Evolutionary conservation across 345 rosid genomes (phyloP).

Genomic region (Eucalyptus dawsonii): DNA sequence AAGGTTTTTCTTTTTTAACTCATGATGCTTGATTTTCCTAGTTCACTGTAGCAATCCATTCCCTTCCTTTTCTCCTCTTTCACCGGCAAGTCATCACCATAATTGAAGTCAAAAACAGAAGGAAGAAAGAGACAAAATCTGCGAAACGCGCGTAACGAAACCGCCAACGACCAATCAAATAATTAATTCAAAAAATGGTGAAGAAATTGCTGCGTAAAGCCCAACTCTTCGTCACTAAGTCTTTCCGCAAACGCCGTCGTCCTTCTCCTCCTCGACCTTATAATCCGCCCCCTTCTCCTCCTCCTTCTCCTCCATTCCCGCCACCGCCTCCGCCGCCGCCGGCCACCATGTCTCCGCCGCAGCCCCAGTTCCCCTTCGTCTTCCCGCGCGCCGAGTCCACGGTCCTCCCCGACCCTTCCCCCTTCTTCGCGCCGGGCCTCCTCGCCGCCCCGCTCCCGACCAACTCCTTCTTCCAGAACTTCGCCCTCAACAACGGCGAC

Average conservation of each 20-base stretch:
- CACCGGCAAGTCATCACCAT: not conserved
- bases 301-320: not conserved
- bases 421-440: slow-evolving; percentile 55
- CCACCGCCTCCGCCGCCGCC: slow-evolving; percentile 7
- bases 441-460: slow-evolving; percentile 83
- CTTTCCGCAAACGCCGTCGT: not conserved
- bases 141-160: not conserved
- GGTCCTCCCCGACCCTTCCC: slow-evolving; percentile 72
- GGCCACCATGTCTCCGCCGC: slow-evolving; percentile 4
- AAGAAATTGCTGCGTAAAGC: slow-evolving; percentile 2
- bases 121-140: not conserved
- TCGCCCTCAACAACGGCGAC: slow-evolving; percentile 70
- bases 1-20: not conserved
- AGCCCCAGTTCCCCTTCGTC: slow-evolving; percentile 27
- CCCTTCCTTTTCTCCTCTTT: not conserved
- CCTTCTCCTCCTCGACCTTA: not conserved
- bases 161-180: not conserved
- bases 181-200: not conserved
- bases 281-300: not conserved
- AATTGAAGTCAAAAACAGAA: not conserved
- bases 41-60: not conserved
- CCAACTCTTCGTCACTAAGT: not conserved
- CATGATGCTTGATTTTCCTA: not conserved
- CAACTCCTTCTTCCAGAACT: slow-evolving; percentile 88
- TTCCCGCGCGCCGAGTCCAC: slow-evolving; percentile 57